Percentiles rank a stretch among this genome's conserved stretches.
Evolutionary conservation across 495 filamentous ascomycete species (phyloP).

Genomic region (Acidiella bohemica): DNA sequence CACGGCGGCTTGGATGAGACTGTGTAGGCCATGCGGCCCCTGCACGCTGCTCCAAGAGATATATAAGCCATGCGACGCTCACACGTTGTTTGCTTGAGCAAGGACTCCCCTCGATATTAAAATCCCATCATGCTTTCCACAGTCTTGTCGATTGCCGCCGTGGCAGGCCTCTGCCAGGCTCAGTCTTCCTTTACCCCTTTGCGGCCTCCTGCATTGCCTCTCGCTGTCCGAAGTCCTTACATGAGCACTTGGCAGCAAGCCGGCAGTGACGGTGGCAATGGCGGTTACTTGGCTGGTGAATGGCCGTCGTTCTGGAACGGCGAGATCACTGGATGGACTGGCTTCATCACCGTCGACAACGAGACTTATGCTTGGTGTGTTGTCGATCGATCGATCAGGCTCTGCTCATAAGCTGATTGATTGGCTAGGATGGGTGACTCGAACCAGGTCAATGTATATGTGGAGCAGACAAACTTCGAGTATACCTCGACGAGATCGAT

Average conservation of each 20-base stretch:
- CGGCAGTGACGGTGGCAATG: conserved; percentile 41
- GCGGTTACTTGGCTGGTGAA: conserved; percentile 44
- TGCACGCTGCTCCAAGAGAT: too few species aligned
- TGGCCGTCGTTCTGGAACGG: conserved; percentile 26
- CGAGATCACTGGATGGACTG: conserved; percentile 41
- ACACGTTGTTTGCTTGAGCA: too few species aligned
- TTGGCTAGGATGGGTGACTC: conserved; percentile 38
- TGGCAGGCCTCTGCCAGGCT: conserved; percentile 2
- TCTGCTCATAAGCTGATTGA: too few species aligned
- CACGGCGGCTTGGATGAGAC: too few species aligned
- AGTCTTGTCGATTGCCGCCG: neutral
- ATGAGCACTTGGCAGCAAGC: conserved; percentile 43
- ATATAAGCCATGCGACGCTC: too few species aligned
- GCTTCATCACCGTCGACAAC: conserved; percentile 45
- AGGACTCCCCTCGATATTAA: too few species aligned
- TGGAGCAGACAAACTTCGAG: conserved; percentile 39
- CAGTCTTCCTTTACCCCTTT: conserved; percentile 41
- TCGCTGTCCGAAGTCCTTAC: conserved; percentile 48
- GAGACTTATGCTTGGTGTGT: conserved; percentile 43
- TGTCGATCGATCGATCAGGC: too few species aligned
- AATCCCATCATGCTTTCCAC: neutral
- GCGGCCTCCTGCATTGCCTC: conserved; percentile 43
- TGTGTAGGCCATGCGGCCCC: too few species aligned
- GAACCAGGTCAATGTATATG: conserved; percentile 22
- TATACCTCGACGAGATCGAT: conserved; percentile 47